A percentile compares a stretch with the other conserved stretches of the same genome.
phyloP scores from a whole-genome alignment of 768 basidiomycete genomes.

The Lactifluus pinguis region DNA sequence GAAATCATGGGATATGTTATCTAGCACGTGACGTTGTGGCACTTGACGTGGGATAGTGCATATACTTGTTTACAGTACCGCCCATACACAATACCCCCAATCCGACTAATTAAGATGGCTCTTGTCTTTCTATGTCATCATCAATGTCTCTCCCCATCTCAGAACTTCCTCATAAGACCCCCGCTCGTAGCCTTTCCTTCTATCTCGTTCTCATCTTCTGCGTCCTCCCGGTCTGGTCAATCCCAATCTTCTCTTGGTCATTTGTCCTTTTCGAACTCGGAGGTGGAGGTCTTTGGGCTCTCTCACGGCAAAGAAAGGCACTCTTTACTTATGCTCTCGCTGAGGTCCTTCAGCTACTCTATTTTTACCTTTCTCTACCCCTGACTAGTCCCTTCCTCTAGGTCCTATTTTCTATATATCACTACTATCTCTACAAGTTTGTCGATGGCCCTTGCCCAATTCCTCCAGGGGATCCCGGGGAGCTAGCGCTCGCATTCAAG shows the following conservation, averaged over 20 bases:
- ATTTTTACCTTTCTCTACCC: not conserved
- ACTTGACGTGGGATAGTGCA: too few species aligned
- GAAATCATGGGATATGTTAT: not conserved
- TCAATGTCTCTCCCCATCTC: constrained; percentile 19
- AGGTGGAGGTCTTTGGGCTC: constrained; percentile 34
- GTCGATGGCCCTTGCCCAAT: constrained; percentile 40
- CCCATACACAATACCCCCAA: not conserved
- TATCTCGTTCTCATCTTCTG: constrained; percentile 48
- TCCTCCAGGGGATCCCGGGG: constrained; percentile 38
- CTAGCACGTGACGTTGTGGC: constrained; percentile 34
- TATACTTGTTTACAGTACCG: not conserved
- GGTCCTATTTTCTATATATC: constrained; percentile 65
- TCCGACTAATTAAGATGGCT: not conserved
- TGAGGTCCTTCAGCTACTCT: constrained; percentile 38
- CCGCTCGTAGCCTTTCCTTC: constrained; percentile 40
- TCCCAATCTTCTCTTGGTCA: constrained; percentile 55
- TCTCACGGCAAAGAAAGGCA: constrained; percentile 30
- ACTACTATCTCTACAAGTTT: constrained; percentile 40
- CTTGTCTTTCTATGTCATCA: too few species aligned
- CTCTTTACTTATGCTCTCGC: constrained; percentile 43
- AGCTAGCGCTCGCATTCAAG: constrained; percentile 49
- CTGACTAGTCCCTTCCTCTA: constrained; percentile 22
- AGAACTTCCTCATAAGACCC: constrained; percentile 28
- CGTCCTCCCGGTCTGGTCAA: constrained; percentile 56
- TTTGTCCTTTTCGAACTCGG: constrained; percentile 44